Evolutionary conservation across 306 rosid genomes (phyloP), one percentile per base, ranked within the genome.

Genomic region (Cucumis hystrix): DNA sequence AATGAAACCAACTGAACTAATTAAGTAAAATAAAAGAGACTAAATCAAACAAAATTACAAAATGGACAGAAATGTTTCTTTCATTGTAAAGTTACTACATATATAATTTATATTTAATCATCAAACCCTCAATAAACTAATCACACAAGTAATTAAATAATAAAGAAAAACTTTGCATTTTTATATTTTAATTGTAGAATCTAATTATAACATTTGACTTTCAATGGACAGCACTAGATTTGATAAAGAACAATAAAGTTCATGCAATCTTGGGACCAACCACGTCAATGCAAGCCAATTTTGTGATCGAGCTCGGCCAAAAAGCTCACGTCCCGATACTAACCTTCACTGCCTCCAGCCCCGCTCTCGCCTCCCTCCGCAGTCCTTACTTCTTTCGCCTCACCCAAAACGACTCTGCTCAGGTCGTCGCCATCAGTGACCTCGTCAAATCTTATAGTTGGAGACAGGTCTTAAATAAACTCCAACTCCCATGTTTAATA

Each of bases 301-400:
- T 88, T 11, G 33, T 91, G 16, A 88, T 84, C 80, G n/a, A 68
- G 33, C 83, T 88, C 0, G 93, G 89, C 52, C 75, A 80, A 39
- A 82, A 88, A 76, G 80, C 89, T 10, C 85, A 70, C 1, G 85
- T 87, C 0, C 96, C 93, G 45, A 79, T 91, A 21, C 33, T 89
- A 39, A 80, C 86, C 8, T 87, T 87, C 52, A 79, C 92, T 9
- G 92, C 91, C n/a, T 82, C 85, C 58, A 85, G 88, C 55, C 87
- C 96, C 23, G 74, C 83, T 43, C 87, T 87, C 3, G 21, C 85
- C 28, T 77, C 88, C 3, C 80, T 81, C 20, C 59, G 77, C 0
- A 86, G 84, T 68, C 47, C 83, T 20, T 91, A 86, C 74, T 91
- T 85, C 30, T 86, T 91, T 52, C 87, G 74, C 47, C 67, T 83